These are phyloP conservation scores for Apium graveolens DNA, from an alignment of 129 eudicot genomes.

Conservation along the genomic window DNA sequence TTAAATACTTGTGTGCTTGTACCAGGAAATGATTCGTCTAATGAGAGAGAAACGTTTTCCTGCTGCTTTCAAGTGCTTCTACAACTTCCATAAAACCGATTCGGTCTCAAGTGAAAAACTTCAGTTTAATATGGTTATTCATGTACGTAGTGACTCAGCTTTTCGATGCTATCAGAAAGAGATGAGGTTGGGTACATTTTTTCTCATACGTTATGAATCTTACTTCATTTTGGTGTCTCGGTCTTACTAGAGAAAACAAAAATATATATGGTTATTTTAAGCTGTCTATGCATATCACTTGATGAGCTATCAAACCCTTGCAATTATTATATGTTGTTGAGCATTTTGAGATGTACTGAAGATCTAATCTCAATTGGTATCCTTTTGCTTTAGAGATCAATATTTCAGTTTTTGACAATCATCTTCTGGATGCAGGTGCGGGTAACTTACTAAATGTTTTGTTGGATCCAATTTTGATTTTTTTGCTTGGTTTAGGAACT, in stretches of 20 bases:
- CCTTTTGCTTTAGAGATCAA: too few species aligned
- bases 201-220: background rate
- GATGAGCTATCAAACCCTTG: slow-evolving; percentile 5
- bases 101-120: slow-evolving; percentile 51
- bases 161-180: slow-evolving; percentile 88
- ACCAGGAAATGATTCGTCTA: slow-evolving; percentile 83
- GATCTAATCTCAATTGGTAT: too few species aligned
- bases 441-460: too few species aligned
- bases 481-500: too few species aligned
- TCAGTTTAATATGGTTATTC: slow-evolving; percentile 82
- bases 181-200: slow-evolving; percentile 48
- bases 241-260: background rate
- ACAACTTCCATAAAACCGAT: slow-evolving; percentile 64
- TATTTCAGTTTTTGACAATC: too few species aligned
- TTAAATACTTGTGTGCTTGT: background rate
- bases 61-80: slow-evolving; percentile 80
- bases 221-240: background rate
- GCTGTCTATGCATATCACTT: background rate
- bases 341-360: too few species aligned
- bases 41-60: slow-evolving; percentile 76
- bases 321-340: too few species aligned
- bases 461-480: too few species aligned
- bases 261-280: background rate
- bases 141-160: slow-evolving; percentile 79
- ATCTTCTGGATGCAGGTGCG: too few species aligned